Base-by-base conservation (phyloP, 371 early-diverging fungal genomes). In the Mucor plumbeus region DNA sequence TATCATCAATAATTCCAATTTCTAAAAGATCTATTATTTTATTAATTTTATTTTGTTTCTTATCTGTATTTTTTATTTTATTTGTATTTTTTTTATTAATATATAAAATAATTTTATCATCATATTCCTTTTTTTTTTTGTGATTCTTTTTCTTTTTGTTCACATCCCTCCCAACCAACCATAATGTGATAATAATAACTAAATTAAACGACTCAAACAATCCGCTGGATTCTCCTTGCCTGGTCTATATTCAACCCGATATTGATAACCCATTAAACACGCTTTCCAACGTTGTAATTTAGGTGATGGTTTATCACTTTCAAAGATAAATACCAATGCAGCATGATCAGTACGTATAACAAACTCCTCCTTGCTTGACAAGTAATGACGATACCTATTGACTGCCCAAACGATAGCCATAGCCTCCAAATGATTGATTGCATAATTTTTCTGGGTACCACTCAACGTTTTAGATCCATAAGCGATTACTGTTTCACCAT, bases 281-380 rank as follows among this genome's bases (percentile, higher is more conserved):
- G 74, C 65, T 5, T 65, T 43, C 80, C 80, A 83, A 0, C 78
- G 34, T 8, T 59, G 60, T 1, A 80, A 1, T 26, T 74, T 72
- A 3, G 68, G 66, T 1, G 47, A 39, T 0, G 69, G 72, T 9
- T 69, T 69, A 5, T 21, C 39, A 11, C 43, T 66, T 17, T 64
- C 63, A 11, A 70, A 60, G 34, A 74, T 57, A 19, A 61, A 62
- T 33, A 21, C 7, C 0, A 80, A 65, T 0, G 79, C 63, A 10
- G 65, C 41, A 66, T 78, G 74, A 61, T 85, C 83, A 0, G 77
- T 79, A 5, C 59, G 41, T 4, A 81, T 60, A 14, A 68, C 41
- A 55, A 80, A 79, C 1, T 64, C 47, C 1, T n/a, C 14, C 2
- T 41, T 17, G 2, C 79, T 75, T 0, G 64, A 8, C 0, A 85